A percentile compares a stretch with the other conserved stretches of the same genome.
These are phyloP conservation scores for Barnettozyma vustinii DNA, from an alignment of 805 yeast species.

Conservation along the genomic window DNA sequence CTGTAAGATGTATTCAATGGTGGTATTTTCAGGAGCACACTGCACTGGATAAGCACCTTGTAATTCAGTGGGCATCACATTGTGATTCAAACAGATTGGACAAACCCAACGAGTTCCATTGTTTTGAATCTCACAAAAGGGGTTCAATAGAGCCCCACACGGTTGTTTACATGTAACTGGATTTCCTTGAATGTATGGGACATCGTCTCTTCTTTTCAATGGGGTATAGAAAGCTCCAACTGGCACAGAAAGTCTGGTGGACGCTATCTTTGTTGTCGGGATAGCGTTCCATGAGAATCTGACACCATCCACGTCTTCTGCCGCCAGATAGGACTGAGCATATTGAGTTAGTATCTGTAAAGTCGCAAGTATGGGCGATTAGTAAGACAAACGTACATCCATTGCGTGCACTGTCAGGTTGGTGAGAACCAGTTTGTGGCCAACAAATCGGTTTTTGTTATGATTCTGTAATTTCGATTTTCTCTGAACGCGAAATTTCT, in stretches of 20 bases:
- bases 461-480: neutral
- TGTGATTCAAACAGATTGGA: conserved; percentile 47
- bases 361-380: neutral
- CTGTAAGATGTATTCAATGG: conserved; percentile 45
- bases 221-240: conserved; percentile 57
- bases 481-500: neutral
- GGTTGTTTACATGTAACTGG: conserved; percentile 45
- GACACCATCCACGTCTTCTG: conserved; percentile 43
- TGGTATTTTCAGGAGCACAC: conserved; percentile 26
- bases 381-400: conserved; percentile 3
- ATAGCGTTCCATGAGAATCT: conserved; percentile 58
- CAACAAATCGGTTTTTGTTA: neutral
- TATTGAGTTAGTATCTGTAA: neutral
- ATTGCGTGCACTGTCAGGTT: neutral
- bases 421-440: neutral
- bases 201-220: conserved; percentile 39
- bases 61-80: conserved; percentile 37
- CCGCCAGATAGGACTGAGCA: conserved; percentile 9
- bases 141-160: conserved; percentile 51
- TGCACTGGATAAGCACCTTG: conserved; percentile 11
- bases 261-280: conserved; percentile 50
- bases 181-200: conserved; percentile 32
- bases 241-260: conserved; percentile 48
- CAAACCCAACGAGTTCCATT: conserved; percentile 43
- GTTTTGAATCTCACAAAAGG: conserved; percentile 34